Base-by-base conservation (phyloP, 176 grass and related monocot genomes). In the Ensete ventricosum region DNA sequence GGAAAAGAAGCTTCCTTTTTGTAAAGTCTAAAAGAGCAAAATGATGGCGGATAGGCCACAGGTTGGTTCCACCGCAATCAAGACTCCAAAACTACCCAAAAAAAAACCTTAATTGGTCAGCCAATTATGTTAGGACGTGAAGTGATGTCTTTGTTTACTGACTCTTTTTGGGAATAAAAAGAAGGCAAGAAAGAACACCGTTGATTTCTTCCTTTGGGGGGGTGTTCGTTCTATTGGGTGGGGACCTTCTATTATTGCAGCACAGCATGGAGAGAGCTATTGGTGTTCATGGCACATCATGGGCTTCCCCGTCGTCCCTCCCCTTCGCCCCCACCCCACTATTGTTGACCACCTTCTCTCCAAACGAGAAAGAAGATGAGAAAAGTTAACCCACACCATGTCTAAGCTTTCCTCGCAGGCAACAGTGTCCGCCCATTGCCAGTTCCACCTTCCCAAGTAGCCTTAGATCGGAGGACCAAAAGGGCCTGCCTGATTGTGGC, bases 231-330 rank as follows among this genome's bases (percentile, higher is more conserved):
- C 11, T 25, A 1, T 25, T 1, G 24, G 24, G 24, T 25, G 67
- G 19, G 19, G 43, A 12, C n/a, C 52, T 74, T 74, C 26, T 11
- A 57, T 70, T 70, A 70, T 52, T 70, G 67, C 67, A 50, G 67
- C 11, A 70, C 67, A 70, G 48, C 48, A 50, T 20, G 67, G 14
- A 50, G 67, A 48, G 8, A 70, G 50, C 67, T 55, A 74, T 25
- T n/a, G 72, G 72, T 57, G 72, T 55, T 74, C 53, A 74, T 74
- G 72, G 53, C 52, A 55, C 71, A 73, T 73, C 22, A 73, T 55
- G 71, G 71, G 34, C 34, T 43, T 43, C 29, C 2, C 29, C 2
- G 4, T 0, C 26, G 2, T 3, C 27, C 27, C 24, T 3, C 27
- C 27, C 24, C 24, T 25, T 25, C 24, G 22, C 22, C 29, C 19